Evolutionary conservation across 345 rosid species (phyloP), one percentile per base, ranked within the genome.

Genomic region (Euphorbia pulcherrima): DNA sequence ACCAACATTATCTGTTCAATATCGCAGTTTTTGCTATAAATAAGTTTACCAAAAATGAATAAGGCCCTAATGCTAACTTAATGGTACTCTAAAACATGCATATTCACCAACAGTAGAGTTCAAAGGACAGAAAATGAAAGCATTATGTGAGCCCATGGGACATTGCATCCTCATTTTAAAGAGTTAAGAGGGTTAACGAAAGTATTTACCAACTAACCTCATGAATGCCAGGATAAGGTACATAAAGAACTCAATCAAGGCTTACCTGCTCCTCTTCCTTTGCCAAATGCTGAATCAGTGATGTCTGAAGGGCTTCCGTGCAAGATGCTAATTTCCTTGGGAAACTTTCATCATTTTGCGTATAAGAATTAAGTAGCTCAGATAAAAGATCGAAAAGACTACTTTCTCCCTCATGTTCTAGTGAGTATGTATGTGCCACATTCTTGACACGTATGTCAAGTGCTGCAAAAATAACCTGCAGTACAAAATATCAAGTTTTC

Each of bases 231-330:
- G 66, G 58, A 26, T 62, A 50, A 48, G 16, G 67, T 23, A 60
- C 23, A 63, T 50, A 55, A 2, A 46, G 24, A 47, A 64, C 13
- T n/a, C 58, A 28, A 41, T 48, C 52, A 52, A 59, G 61, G 21
- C 16, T 59, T 68, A 87, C 91, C 89, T 87, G 89, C 73, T 83
- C 84, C 80, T 85, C 87, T 80, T 87, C 92, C 78, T 87, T 87
- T 33, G 87, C 84, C 85, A 87, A 64, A 74, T 87, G 92, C 80
- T 87, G 89, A 78, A 77, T 78, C 65, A 87, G 69, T 65, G 92
- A 85, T 58, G 86, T 87, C 72, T 69, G 85, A 67, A 87, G 85
- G 52, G 86, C 86, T 70, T 86, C 82, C 9, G 92, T 83, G 52
- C 79, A 80, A 68, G 89, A 82, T 37, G 89, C 92, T 72, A 87